Evolutionary conservation across 495 filamentous ascomycete species (phyloP).

Genomic region (Paragyromitra xinjiangensis): DNA sequence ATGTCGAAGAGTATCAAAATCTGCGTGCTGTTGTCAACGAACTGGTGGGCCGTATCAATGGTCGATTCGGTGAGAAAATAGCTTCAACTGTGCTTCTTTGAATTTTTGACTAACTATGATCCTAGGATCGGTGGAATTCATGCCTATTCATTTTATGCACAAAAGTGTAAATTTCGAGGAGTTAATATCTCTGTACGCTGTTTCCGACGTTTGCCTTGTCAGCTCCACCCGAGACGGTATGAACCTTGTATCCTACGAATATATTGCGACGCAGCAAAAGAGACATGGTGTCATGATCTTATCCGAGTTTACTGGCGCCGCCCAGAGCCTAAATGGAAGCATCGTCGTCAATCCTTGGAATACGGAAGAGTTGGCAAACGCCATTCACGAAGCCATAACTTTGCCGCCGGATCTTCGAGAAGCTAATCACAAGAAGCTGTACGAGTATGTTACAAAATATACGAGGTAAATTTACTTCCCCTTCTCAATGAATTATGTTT

Average conservation of each 20-base stretch:
- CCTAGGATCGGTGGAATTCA: conserved; percentile 83
- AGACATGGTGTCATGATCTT: conserved; percentile 88
- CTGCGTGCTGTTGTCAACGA: conserved; percentile 88
- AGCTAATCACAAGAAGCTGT: conserved; percentile 80
- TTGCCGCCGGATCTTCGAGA: conserved; percentile 85
- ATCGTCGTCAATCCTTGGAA: conserved; percentile 93
- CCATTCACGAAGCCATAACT: conserved; percentile 83
- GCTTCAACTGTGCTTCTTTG: background rate
- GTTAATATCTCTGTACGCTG: conserved; percentile 88
- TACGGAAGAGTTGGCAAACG: conserved; percentile 83
- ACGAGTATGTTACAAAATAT: conserved; percentile 86
- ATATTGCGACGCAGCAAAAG: conserved; percentile 86
- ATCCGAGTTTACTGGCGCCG: conserved; percentile 91
- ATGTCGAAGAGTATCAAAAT: conserved; percentile 97
- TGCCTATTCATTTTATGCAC: conserved; percentile 94
- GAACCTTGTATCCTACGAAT: conserved; percentile 97
- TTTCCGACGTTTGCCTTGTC: conserved; percentile 89
- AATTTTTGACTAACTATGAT: conserved; percentile 16
- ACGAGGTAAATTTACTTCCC: conserved; percentile 66
- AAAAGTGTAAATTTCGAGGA: conserved; percentile 80
- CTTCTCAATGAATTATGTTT: background rate
- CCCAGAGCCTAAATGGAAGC: conserved; percentile 84
- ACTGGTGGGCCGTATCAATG: conserved; percentile 89
- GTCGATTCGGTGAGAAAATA: conserved; percentile 73
- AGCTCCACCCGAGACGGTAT: conserved; percentile 94